These are phyloP conservation scores for Dactylellina haptotyla DNA, from an alignment of 2,329 filamentous ascomycete species.

Conservation along the genomic window DNA sequence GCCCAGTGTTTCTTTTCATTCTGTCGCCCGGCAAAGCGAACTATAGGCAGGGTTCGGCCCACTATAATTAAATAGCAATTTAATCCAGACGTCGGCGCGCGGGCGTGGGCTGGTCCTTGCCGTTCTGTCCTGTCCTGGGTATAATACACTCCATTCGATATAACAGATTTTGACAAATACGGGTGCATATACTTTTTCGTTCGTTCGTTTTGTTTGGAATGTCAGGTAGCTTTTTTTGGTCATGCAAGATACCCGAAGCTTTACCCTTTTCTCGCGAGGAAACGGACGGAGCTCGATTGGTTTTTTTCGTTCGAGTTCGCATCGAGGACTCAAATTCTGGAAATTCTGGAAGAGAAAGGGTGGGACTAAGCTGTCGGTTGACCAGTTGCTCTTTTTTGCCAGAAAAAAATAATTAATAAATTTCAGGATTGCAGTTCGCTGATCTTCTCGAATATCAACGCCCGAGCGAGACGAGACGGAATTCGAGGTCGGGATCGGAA, in stretches of 20 bases:
- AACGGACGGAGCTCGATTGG: constrained; percentile 25
- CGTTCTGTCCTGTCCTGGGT: too few species aligned
- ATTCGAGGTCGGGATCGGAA: too few species aligned
- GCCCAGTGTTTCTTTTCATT: too few species aligned
- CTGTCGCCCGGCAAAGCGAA: constrained; percentile 6
- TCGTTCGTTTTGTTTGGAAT: background rate
- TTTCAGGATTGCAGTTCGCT: too few species aligned
- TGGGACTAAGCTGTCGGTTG: background rate
- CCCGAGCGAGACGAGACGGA: too few species aligned
- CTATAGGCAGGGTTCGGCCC: constrained; percentile 24
- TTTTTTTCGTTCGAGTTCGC: constrained; percentile 15
- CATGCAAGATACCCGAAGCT: constrained; percentile 46
- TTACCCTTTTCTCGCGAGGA: constrained; percentile 25
- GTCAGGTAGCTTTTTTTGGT: too few species aligned
- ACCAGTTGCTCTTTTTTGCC: background rate
- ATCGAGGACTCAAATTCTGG: constrained; percentile 27
- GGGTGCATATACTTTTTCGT: background rate
- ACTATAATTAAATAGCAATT: constrained; percentile 18
- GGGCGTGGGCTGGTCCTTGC: too few species aligned
- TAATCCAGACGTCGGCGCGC: background rate
- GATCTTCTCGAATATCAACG: background rate
- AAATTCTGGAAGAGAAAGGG: constrained; percentile 10
- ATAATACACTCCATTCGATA: too few species aligned
- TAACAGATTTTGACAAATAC: background rate
- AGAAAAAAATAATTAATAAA: too few species aligned